Base-by-base conservation (phyloP, 306 rosid genomes). In the Fragaria nilgerrensis region DNA sequence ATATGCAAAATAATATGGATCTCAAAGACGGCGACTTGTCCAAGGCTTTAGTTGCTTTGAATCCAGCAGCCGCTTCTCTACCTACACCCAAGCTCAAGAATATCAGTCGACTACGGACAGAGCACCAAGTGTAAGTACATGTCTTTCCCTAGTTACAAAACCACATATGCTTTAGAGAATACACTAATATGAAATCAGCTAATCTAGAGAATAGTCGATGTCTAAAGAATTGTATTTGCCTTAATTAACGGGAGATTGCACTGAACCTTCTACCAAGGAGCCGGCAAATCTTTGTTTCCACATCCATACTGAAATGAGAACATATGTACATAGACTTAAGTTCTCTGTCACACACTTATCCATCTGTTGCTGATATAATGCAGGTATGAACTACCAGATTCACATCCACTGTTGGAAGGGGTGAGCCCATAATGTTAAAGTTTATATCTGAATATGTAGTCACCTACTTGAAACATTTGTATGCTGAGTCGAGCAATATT, bases 351-450 rank as follows among this genome's bases (percentile, higher is more conserved):
- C 62, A 73, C 58, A 68, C 68, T 74, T 61, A 68, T 72, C 79
- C 83, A 84, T 66, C 77, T 74, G 23, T 39, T 61, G 58, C 66
- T 64, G 58, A 63, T 83, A 34, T 71, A 34, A 64, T 90, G 90
- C 95, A 94, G 98, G 84, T 94, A 94, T 84, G 97, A 90, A 87
- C 90, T 94, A 76, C 98, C 97, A 77, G 98, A 94, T 82, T 90
- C 96, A 79, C 98, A 94, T 83, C 96, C 92, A 78, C 93, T 94
- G 73, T 50, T 94, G 76, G 88, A 87, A 83, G 88, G 85, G 88
- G 98, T 90, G 43, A 64, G 93, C 82, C 82, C 61, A 47, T 73
- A 55, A 53, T 41, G 11, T 77, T 76, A 43, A 10, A 32, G 13
- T 77, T 49, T 53, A 73, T 37, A 55, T 76, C 34, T 75, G 53